Conservation (phyloP, 345 rosid genomes). For the Bruguiera sexangula region DNA sequence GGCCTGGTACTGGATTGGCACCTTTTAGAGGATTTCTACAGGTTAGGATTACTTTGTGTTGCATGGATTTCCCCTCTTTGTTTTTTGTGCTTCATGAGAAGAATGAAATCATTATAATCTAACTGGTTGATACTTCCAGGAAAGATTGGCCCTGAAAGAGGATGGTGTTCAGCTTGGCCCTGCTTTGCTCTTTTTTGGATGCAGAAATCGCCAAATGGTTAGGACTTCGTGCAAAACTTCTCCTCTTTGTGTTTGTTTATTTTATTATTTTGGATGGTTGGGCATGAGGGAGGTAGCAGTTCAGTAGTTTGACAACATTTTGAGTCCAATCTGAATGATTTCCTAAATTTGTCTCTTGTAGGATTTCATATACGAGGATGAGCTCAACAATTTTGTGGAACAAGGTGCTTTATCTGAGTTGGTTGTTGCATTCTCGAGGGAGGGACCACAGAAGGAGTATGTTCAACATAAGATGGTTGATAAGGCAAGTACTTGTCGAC, state of each 20-base stretch:
- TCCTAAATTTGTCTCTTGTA: not conserved
- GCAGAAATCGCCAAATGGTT: slow-evolving; percentile 33
- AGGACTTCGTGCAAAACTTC: not conserved
- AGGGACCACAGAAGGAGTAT: slow-evolving; percentile 31
- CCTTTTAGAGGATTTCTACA: slow-evolving; percentile 33
- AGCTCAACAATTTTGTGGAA: slow-evolving; percentile 26
- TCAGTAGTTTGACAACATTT: not conserved
- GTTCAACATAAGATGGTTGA: slow-evolving; percentile 32
- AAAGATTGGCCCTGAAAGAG: slow-evolving; percentile 29
- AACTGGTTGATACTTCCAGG: slow-evolving; percentile 16
- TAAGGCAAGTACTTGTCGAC: slow-evolving; percentile 11
- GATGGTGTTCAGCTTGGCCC: slow-evolving; percentile 27
- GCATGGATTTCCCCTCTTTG: not conserved
- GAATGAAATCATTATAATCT: too few relatives aligned
- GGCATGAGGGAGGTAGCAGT: not conserved
- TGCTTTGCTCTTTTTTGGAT: slow-evolving; percentile 30
- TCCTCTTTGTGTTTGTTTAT: too few relatives aligned
- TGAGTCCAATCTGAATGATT: not conserved
- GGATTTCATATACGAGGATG: slow-evolving; percentile 36
- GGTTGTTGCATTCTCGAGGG: slow-evolving; percentile 34
- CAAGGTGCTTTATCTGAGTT: slow-evolving; percentile 29
- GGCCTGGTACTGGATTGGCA: slow-evolving; percentile 37
- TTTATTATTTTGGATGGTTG: not conserved
- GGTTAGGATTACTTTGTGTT: slow-evolving; percentile 13
- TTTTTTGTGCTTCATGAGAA: not conserved